Conservation (phyloP, 306 rosid genomes). For the Quercus parvula region DNA sequence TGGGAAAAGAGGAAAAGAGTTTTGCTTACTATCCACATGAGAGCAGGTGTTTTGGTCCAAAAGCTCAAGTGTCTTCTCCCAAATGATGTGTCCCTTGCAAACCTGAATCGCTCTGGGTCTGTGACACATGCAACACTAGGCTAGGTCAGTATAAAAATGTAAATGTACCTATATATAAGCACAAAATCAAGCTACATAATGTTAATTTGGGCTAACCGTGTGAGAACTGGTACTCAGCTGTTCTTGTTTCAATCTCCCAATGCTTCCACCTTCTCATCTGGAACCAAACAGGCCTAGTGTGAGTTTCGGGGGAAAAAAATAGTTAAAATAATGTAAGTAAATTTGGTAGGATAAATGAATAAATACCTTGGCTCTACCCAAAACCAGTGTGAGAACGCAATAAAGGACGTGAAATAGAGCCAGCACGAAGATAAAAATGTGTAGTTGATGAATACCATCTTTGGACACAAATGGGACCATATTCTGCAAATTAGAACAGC, state of each 20-base stretch:
- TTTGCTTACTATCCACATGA: conserved; percentile 79
- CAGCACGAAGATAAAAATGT: conserved; percentile 74
- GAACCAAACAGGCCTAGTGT: background rate
- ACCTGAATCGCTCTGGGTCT: conserved; percentile 91
- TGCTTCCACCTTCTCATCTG: conserved; percentile 90
- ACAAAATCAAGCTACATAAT: background rate
- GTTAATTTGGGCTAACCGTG: conserved; percentile 52
- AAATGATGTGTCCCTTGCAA: conserved; percentile 86
- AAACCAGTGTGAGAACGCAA: conserved; percentile 65
- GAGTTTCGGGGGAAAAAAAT: background rate
- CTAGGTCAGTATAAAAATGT: background rate
- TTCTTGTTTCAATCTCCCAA: conserved; percentile 88
- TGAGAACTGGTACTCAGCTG: conserved; percentile 70
- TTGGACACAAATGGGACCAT: conserved; percentile 61
- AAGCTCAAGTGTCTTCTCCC: conserved; percentile 84
- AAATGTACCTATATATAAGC: background rate
- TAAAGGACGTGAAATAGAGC: conserved; percentile 69
- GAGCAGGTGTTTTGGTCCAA: conserved; percentile 66
- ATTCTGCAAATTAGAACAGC: conserved; percentile 35
- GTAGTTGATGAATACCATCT: conserved; percentile 78
- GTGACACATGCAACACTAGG: background rate
- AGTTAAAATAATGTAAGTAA: background rate
- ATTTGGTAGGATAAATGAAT: background rate
- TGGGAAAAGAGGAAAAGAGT: background rate
- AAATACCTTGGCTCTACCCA: conserved; percentile 68